Conservation (phyloP, 2,329 filamentous ascomycete genomes). For the Pseudogymnoascus sp. region DNA sequence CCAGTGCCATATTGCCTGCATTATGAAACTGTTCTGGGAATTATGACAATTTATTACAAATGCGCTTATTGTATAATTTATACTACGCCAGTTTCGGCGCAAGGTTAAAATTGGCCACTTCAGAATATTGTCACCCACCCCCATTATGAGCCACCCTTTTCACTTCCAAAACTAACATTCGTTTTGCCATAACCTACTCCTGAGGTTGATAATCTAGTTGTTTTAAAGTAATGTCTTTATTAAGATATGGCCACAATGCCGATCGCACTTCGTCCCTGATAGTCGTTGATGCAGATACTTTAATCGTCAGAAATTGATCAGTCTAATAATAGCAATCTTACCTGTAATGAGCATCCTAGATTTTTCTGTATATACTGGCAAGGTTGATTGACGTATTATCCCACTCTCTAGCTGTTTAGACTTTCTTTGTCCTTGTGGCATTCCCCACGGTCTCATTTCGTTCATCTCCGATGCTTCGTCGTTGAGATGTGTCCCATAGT, state of each 20-base stretch:
- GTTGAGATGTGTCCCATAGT: not conserved
- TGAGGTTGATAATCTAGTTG: conserved; percentile 16
- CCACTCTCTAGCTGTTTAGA: not conserved
- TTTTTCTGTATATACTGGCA: conserved; percentile 14
- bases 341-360: conserved; percentile 17
- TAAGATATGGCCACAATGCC: conserved; percentile 11
- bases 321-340: conserved; percentile 11
- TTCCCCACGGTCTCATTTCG: too few species aligned
- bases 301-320: conserved; percentile 10
- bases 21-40: not conserved
- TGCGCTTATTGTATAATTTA: not conserved
- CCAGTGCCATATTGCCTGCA: conserved; percentile 10
- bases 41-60: not conserved
- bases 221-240: conserved; percentile 17
- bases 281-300: conserved; percentile 15
- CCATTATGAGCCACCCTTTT: conserved; percentile 1
- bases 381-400: conserved; percentile 4
- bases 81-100: not conserved
- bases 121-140: conserved; percentile 5
- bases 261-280: conserved; percentile 16
- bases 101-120: too few species aligned
- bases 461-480: too few species aligned
- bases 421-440: not conserved
- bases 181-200: conserved; percentile 8
- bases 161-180: not conserved